Evolutionary conservation across 768 basidiomycete genomes (phyloP), one percentile per base, ranked within the genome.

Genomic region (Termitomyces sp.): DNA sequence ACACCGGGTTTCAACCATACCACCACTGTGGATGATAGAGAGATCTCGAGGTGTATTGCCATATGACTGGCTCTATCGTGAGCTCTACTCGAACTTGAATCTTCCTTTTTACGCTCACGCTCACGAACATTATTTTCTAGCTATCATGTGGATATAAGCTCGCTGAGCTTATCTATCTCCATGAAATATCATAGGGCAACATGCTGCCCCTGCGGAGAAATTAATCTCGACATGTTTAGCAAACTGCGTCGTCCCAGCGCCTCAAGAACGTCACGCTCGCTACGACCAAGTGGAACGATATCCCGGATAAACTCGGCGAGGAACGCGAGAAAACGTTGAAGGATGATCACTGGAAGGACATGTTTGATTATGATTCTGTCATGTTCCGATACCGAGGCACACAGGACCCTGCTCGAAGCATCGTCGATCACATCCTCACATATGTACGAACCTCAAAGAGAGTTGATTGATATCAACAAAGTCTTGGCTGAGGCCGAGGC

Each of bases 271-370:
- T 82, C 42, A 69, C 79, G 45, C 71, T 82, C 57, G 73, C 72
- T 38, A 81, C 81, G 50, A 82, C 75, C 16, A 80, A 75, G 73
- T 81, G 80, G 79, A 69, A 67, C n/a, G 69, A 70, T 52, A 72
- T 77, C 25, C 56, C 53, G 21, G 31, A 32, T 14, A 51, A 53
- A 5, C 11, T 63, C 2, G 62, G 54, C n/a, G 46, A 53, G n/a
- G 32, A 52, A 29, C 59, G 62, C 25, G 62, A 63, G 38, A 54
- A 31, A 25, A 9, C 54, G 42, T 19, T 63, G 29, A 58, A 42
- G 42, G 57, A 56, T n/a, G 49, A 49, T 14, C 52, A 63, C 31
- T 63, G 62, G 59, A 58, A 57, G 19, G 49, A 48, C 34, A 60
- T 63, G 59, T 35, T 63, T 17, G 42, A 50, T 9, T 42, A 42